Percentiles rank a stretch among this genome's conserved stretches.
Evolutionary conservation across 73 alveolate genomes (phyloP).

Genomic region (Symbiodinium natans): DNA sequence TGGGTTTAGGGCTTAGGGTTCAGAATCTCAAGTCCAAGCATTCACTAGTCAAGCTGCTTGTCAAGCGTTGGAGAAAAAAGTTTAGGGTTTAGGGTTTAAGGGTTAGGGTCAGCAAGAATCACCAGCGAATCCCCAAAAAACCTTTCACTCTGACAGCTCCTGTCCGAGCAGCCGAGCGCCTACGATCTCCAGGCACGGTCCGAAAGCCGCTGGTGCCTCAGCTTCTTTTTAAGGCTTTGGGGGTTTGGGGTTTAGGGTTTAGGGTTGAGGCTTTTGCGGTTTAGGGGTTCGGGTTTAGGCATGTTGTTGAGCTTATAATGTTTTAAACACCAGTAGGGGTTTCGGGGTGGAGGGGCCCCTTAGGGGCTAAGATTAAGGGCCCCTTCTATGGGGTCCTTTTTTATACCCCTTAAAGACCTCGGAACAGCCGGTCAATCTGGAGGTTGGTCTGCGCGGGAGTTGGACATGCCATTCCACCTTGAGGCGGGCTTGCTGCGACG

Average conservation of each 20-base stretch:
- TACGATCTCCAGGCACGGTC: slow-evolving; percentile 32
- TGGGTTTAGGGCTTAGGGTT: too few species aligned
- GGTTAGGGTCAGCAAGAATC: too few species aligned
- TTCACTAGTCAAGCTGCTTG: too few species aligned
- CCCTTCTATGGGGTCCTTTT: not conserved
- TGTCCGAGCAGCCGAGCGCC: not conserved
- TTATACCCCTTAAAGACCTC: too few species aligned
- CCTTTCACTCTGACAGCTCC: slow-evolving; percentile 11
- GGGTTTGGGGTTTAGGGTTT: not conserved
- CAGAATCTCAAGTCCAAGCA: too few species aligned
- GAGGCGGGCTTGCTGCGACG: not conserved
- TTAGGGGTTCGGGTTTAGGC: too few species aligned
- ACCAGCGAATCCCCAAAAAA: too few species aligned
- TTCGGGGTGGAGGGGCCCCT: too few species aligned
- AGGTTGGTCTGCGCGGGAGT: slow-evolving; percentile 62
- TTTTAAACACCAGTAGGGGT: too few species aligned
- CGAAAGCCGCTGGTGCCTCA: slow-evolving; percentile 46
- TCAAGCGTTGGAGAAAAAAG: too few species aligned
- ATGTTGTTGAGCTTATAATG: not conserved
- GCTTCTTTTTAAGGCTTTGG: not conserved
- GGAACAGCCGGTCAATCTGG: not conserved
- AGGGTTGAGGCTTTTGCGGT: not conserved
- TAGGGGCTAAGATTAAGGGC: not conserved
- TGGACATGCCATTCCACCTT: slow-evolving; percentile 50
- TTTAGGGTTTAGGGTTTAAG: too few species aligned